Conservation (phyloP, 371 early-diverging fungal species). For the Lichtheimia ramosa region DNA sequence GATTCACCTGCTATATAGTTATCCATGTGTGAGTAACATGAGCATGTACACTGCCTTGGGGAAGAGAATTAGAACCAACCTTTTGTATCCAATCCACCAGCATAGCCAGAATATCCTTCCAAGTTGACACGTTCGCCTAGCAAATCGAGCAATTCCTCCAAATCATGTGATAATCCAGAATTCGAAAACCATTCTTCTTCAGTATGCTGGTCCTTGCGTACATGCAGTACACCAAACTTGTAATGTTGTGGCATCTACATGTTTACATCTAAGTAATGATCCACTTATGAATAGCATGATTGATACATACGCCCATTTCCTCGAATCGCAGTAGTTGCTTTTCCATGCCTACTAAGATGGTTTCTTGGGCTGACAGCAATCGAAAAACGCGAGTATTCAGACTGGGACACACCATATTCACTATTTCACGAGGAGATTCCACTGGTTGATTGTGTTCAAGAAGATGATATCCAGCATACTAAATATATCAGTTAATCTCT, state of each 20-base stretch:
- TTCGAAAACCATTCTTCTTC: slow-evolving; percentile 81
- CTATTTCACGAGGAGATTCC: slow-evolving; percentile 23
- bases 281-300: neutral
- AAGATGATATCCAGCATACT: slow-evolving; percentile 13
- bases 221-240: slow-evolving; percentile 78
- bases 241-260: slow-evolving; percentile 66
- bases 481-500: slow-evolving; percentile 1
- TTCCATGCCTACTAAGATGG: slow-evolving; percentile 51
- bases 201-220: slow-evolving; percentile 62
- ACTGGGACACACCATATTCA: slow-evolving; percentile 25
- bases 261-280: slow-evolving; percentile 1
- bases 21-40: neutral
- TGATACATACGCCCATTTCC: slow-evolving; percentile 43
- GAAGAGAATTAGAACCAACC: slow-evolving; percentile 30
- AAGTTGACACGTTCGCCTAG: slow-evolving; percentile 73
- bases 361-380: slow-evolving; percentile 40
- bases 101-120: slow-evolving; percentile 75
- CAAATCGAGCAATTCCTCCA: slow-evolving; percentile 67
- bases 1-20: slow-evolving; percentile 59
- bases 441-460: slow-evolving; percentile 7
- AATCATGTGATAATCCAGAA: slow-evolving; percentile 54
- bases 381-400: slow-evolving; percentile 29
- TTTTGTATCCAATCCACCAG: slow-evolving; percentile 81
- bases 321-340: slow-evolving; percentile 58
- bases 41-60: neutral